Conservation (phyloP, 441 rosid species). For the Omphalea diandra region DNA sequence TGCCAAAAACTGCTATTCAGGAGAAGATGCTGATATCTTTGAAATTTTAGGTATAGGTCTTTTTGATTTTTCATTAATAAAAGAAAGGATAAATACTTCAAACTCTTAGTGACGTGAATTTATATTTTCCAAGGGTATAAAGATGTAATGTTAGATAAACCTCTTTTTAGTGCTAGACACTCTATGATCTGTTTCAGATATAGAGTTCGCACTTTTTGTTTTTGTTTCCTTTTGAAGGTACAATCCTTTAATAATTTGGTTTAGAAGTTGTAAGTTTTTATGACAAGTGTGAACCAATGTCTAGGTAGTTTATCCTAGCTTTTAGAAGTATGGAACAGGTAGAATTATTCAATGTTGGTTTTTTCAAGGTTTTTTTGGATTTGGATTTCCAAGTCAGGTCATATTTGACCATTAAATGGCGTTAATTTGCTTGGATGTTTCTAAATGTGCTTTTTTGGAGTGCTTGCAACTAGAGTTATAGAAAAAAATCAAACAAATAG, state of each 20-base stretch:
- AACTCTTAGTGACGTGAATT: neutral
- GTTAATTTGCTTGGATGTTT: conserved; percentile 3
- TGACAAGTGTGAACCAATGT: neutral
- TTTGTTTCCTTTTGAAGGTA: neutral
- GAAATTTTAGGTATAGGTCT: neutral
- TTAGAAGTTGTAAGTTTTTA: no score
- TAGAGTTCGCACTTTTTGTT: neutral
- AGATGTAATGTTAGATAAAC: neutral
- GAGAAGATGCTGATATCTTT: neutral
- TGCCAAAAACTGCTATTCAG: neutral
- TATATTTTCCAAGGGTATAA: neutral
- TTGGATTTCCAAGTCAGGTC: neutral
- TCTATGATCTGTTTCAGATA: neutral
- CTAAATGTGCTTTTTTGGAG: neutral
- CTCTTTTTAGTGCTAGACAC: neutral
- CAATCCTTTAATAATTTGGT: neutral
- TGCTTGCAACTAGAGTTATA: neutral
- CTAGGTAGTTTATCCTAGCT: neutral
- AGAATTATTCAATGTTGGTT: neutral
- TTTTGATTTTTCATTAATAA: neutral
- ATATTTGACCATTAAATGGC: neutral
- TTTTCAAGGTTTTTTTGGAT: neutral
- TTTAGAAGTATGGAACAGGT: neutral
- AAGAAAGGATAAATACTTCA: neutral
- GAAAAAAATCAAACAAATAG: neutral